Percentiles rank a stretch among this genome's conserved stretches.
These are phyloP conservation scores for Ceratocystis cubensis DNA, from an alignment of 2,329 filamentous ascomycete genomes.

Conservation along the genomic window DNA sequence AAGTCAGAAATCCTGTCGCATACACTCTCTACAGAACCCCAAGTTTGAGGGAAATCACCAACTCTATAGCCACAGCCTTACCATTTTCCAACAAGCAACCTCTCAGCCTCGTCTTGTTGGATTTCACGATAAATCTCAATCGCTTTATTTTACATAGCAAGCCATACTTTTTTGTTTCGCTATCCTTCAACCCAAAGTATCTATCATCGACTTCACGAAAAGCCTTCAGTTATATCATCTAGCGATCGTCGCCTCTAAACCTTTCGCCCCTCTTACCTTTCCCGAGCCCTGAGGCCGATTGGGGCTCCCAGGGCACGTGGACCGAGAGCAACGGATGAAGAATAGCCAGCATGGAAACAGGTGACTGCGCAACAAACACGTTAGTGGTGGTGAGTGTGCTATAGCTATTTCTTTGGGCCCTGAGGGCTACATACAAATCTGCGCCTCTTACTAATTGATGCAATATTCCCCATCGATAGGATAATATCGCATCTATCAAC, in stretches of 20 bases:
- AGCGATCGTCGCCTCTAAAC: neutral
- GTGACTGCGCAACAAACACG: constrained; percentile 51
- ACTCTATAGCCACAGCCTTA: constrained; percentile 1
- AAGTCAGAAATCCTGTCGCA: neutral
- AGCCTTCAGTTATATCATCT: neutral
- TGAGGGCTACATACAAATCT: neutral
- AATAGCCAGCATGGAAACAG: constrained; percentile 45
- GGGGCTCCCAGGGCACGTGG: constrained; percentile 20
- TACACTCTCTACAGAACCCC: neutral
- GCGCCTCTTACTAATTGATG: constrained; percentile 14
- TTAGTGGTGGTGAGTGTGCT: constrained; percentile 41
- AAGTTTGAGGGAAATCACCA: constrained; percentile 5
- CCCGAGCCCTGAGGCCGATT: constrained; percentile 16
- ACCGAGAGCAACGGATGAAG: constrained; percentile 6
- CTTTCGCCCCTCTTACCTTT: neutral
- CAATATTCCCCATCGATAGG: constrained; percentile 29
- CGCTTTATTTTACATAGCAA: neutral
- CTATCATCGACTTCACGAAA: neutral
- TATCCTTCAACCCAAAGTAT: neutral
- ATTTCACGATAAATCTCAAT: neutral
- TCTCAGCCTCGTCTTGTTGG: neutral
- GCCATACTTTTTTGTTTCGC: neutral
- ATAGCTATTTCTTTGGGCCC: neutral
- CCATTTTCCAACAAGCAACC: neutral
- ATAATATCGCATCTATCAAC: constrained; percentile 42